phyloP scores from a whole-genome alignment of 108 stramenopile species.

The Fragilariopsis cylindrus region DNA sequence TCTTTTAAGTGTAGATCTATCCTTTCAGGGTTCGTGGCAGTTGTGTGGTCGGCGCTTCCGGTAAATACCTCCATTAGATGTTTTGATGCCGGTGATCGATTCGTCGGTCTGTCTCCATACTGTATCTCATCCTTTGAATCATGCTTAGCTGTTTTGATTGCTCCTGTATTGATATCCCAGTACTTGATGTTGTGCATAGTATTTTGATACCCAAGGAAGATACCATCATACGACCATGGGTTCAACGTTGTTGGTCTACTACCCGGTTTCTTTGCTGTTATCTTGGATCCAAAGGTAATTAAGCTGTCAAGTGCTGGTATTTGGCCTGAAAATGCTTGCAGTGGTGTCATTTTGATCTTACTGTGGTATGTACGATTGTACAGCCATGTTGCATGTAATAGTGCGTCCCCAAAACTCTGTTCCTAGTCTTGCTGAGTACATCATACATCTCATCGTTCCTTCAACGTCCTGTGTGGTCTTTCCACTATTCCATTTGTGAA shows the following conservation, averaged over 20 bases:
- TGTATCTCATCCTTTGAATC: conserved; percentile 16
- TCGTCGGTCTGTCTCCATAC: background rate
- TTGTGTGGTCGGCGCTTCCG: background rate
- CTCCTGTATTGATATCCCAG: conserved; percentile 2
- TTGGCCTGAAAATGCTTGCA: background rate
- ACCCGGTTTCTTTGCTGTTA: conserved; percentile 8
- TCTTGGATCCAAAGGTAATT: conserved; percentile 3
- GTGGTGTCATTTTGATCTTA: conserved; percentile 2
- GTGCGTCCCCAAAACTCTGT: conserved; percentile 16
- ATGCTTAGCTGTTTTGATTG: background rate
- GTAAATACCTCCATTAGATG: conserved; percentile 4
- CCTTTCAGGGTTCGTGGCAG: background rate
- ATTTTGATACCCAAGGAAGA: conserved; percentile 19
- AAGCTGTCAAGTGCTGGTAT: conserved; percentile 5
- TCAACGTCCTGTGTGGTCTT: conserved; percentile 8
- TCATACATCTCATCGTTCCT: conserved; percentile 10
- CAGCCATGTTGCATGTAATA: conserved; percentile 18
- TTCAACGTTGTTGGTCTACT: background rate
- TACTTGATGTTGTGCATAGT: conserved; percentile 10
- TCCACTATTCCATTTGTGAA: conserved; percentile 21
- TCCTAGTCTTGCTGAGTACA: conserved; percentile 14
- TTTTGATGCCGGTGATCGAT: conserved; percentile 1
- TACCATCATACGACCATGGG: conserved; percentile 7
- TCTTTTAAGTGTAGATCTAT: background rate
- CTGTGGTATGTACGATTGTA: conserved; percentile 16